Conservation (phyloP, 2,329 filamentous ascomycete genomes). For the Chaetomium sp. region DNA sequence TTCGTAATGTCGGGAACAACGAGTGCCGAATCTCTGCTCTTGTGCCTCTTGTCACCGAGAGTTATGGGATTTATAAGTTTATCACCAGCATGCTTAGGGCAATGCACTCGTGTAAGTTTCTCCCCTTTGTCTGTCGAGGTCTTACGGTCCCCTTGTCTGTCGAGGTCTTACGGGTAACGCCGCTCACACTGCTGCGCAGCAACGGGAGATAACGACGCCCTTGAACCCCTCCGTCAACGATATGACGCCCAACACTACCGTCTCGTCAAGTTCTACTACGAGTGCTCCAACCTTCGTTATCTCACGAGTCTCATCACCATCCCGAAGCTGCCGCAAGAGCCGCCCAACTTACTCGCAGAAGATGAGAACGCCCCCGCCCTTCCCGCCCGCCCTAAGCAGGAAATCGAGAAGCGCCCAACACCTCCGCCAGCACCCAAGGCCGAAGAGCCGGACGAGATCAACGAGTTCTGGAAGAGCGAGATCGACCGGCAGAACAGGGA, state of each 20-base stretch:
- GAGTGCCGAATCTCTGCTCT: conserved; percentile 93
- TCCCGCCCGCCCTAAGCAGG: conserved; percentile 72
- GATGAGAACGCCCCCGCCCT: conserved; percentile 79
- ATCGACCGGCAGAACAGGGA: conserved; percentile 86
- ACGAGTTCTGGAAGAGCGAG: conserved; percentile 96
- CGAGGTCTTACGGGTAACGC: neutral
- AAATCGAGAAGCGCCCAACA: conserved; percentile 60
- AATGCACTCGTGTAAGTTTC: conserved; percentile 80
- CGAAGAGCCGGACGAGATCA: conserved; percentile 88
- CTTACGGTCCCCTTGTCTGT: neutral
- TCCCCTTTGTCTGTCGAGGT: neutral
- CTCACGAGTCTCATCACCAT: conserved; percentile 94
- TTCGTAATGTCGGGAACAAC: conserved; percentile 84
- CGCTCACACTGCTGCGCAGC: conserved; percentile 41
- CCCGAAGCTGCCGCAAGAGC: conserved; percentile 89
- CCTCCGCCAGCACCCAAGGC: conserved; percentile 61
- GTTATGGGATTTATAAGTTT: conserved; percentile 99
- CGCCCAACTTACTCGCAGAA: conserved; percentile 79
- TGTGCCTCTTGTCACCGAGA: conserved; percentile 91
- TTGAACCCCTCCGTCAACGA: conserved; percentile 77
- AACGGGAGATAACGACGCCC: conserved; percentile 86
- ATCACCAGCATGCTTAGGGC: conserved; percentile 98
- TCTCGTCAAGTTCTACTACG: conserved; percentile 96
- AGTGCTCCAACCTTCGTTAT: conserved; percentile 96
- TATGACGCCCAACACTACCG: conserved; percentile 97